Conservation (phyloP, 495 filamentous ascomycete species). For the Pseudoneurospora amorphoporcata region DNA sequence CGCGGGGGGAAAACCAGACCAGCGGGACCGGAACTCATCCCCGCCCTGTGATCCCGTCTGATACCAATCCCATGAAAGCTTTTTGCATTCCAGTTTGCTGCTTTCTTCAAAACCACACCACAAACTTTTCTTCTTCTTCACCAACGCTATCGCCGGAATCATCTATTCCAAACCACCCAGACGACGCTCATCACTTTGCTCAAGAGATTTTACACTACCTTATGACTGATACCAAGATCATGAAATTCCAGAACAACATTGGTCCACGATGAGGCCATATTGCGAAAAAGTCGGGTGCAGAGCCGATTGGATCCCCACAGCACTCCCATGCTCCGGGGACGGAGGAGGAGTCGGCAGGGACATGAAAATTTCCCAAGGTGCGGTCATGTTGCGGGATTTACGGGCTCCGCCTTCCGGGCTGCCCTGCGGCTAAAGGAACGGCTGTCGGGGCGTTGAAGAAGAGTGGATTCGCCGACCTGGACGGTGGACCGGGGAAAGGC, state of each 20-base stretch:
- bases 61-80: not conserved
- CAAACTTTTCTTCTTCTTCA: not conserved
- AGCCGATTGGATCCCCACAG: conserved; percentile 2
- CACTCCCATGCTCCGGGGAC: not conserved
- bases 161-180: not conserved
- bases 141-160: not conserved
- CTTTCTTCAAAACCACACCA: not conserved
- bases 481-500: not conserved
- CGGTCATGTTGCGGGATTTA: not conserved
- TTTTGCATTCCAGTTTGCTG: not conserved
- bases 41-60: not conserved
- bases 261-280: conserved; percentile 16
- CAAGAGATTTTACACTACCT: not conserved
- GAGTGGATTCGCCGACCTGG: not conserved
- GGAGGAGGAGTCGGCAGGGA: not conserved
- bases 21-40: not conserved
- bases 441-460: not conserved
- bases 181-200: not conserved
- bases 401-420: not conserved
- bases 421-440: not conserved
- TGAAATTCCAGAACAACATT: not conserved
- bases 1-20: not conserved
- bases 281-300: conserved; percentile 1
- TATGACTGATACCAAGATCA: not conserved
- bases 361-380: not conserved